Base-by-base conservation (phyloP, 1,284 basidiomycete genomes). In the Irpex lacteus region DNA sequence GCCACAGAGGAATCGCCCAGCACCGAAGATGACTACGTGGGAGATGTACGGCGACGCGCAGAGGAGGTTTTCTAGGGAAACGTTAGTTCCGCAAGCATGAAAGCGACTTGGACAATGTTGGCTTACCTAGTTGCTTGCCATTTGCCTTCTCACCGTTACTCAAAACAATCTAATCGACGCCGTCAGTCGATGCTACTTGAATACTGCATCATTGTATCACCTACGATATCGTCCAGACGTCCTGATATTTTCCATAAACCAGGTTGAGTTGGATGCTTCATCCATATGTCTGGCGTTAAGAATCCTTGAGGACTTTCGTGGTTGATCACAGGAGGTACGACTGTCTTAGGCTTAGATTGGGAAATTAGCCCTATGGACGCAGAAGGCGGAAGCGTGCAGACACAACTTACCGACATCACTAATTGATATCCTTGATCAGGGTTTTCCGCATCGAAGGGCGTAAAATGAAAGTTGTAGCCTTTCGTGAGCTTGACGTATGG, bases 101-200 rank as follows among this genome's bases (percentile, higher is more conserved):
- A 36, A 18, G 13, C 9, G 11, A 19, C 15, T 18, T 8, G 13
- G 13, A 19, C 15, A 3, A 50, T 18, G 53, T n/a, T n/a, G 38
- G 50, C 61, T 8, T 15, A 44, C 54, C 21, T 56, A 56, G 21
- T 18, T 56, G 54, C 19, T 56, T 56, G 15, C 54, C 13, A 60
- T 63, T 6, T 34, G 81, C 81, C 77, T 85, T 85, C 68, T 85
- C 83, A 7, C 83, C 83, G 4, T 79, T 83, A 13, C 73, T 77
- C 58, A 81, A 78, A 67, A 84, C 82, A 49, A 85, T 81, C 67
- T 84, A 82, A 67, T 83, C 50, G 26, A 72, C 75, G 15, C 83
- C 72, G 65, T 77, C 79, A 78, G 79, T 77, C 77, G 4, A 74
- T 4, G 69, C 44, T 78, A 3, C 26, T 78, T 0, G 77, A 78